Evolutionary conservation across 129 eudicot species (phyloP).

Genomic region (Lactuca sativa): DNA sequence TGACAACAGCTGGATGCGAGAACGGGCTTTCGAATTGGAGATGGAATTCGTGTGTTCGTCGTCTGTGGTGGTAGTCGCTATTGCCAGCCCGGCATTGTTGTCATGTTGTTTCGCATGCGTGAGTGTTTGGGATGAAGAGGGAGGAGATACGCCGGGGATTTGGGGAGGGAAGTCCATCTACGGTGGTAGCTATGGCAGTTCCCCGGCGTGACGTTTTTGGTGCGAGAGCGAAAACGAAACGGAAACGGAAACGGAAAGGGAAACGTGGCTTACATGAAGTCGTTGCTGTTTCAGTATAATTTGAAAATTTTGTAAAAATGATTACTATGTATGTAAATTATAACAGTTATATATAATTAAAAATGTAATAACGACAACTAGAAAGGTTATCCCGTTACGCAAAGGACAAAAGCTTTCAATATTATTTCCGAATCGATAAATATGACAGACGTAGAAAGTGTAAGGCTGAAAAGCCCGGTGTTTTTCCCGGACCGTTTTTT

Average conservation of each 20-base stretch:
- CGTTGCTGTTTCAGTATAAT: not conserved
- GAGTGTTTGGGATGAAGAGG: constrained; percentile 44
- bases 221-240: not conserved
- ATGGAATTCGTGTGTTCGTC: constrained; percentile 82
- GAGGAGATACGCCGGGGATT: constrained; percentile 54
- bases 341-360: no score
- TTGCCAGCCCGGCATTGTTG: constrained; percentile 19
- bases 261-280: constrained; percentile 9
- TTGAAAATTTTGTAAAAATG: not conserved
- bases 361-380: no score
- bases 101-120: constrained; percentile 23
- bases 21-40: constrained; percentile 84
- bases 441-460: no score
- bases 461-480: no score
- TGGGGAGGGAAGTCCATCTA: constrained; percentile 44
- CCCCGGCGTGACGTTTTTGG: constrained; percentile 19
- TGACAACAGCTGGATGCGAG: constrained; percentile 69
- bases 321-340: no score
- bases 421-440: no score
- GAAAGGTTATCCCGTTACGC: no score
- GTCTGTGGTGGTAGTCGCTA: constrained; percentile 21
- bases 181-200: constrained; percentile 24
- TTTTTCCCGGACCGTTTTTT: no score
- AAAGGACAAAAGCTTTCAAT: no score
- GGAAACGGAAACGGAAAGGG: not conserved